Evolutionary conservation across 208 protist species (phyloP), one percentile per base, ranked within the genome.

Genomic region (Acanthamoeba quina): DNA sequence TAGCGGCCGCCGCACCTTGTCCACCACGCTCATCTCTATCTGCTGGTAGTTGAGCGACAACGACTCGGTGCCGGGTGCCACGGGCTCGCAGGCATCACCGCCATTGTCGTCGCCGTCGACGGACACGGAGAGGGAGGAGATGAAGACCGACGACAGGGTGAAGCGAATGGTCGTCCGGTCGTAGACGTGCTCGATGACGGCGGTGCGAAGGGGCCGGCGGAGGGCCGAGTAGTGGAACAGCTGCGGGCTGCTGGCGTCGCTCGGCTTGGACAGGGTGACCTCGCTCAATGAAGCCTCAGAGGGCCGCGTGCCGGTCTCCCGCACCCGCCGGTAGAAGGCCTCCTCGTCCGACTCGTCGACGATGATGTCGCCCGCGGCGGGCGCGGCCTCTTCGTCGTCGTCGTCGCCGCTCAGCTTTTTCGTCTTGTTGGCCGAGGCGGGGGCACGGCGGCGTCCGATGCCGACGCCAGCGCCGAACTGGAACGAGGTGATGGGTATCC

Each of bases 161-260:
- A 80, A 54, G 31, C 72, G 72, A 9, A 52, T 26, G 34, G 72
- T 80, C 34, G 17, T 52, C 34, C 37, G 5, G 21, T 80, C 72
- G 72, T 80, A 49, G 72, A 80, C 37, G 31, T 80, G 72, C 37
- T 80, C 72, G 72, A 80, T 26, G 15, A 80, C n/a, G 72, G 44
- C 72, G 72, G 37, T 0, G 72, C 72, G 72, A 4, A 80, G 10
- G 41, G 72, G 72, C 37, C 24, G 10, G 9, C 72, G 31, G 34
- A 52, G 72, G 15, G 21, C 1, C 3, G 29, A 24, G 29, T 41
- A 26, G 44, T n/a, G 29, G 34, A 80, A 26, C 19, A 80, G 72
- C 17, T 21, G 72, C 13, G 72, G 41, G 37, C 72, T 80, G 72
- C 37, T 52, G 41, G 34, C 37, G 9, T 80, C 72, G 72, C 6